Evolutionary conservation across 2,329 filamentous ascomycete genomes (phyloP).

Genomic region (Verticillium longisporum): DNA sequence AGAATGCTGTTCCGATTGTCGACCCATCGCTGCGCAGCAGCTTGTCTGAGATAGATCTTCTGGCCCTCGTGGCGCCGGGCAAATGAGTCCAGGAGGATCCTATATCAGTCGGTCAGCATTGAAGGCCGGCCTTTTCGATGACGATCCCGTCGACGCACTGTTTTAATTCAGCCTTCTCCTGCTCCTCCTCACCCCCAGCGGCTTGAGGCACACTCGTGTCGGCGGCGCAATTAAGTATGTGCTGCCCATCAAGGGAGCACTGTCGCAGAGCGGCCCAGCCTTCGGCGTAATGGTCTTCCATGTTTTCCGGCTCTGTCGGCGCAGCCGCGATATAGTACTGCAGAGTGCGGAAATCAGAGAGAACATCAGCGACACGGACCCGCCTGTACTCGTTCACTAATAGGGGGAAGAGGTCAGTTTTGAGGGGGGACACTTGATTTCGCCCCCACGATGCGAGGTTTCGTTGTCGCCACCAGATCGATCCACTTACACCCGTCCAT

Average conservation of each 20-base stretch:
- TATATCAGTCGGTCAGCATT: constrained; percentile 15
- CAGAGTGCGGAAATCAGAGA: constrained; percentile 54
- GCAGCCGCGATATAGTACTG: constrained; percentile 56
- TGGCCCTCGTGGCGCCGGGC: constrained; percentile 56
- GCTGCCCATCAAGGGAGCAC: constrained; percentile 55
- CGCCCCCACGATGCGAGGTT: neutral
- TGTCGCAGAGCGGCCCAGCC: constrained; percentile 57
- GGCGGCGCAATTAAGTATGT: constrained; percentile 58
- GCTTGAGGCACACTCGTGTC: constrained; percentile 51
- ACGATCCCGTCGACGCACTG: constrained; percentile 33
- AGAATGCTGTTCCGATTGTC: constrained; percentile 46
- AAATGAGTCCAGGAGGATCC: constrained; percentile 53
- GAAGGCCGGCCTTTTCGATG: neutral
- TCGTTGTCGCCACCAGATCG: too few species aligned
- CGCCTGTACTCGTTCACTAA: constrained; percentile 55
- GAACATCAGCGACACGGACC: constrained; percentile 53
- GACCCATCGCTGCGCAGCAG: constrained; percentile 54
- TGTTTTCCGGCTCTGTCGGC: constrained; percentile 45
- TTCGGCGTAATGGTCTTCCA: constrained; percentile 55
- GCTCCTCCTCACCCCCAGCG: constrained; percentile 49
- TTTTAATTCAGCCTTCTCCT: constrained; percentile 54
- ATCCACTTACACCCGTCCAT: constrained; percentile 12
- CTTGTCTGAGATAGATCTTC: constrained; percentile 57
- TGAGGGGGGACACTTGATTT: neutral
- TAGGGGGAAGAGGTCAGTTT: constrained; percentile 4